Conservation (phyloP, 164 flowering plant genomes). For the Amborella trichopoda region DNA sequence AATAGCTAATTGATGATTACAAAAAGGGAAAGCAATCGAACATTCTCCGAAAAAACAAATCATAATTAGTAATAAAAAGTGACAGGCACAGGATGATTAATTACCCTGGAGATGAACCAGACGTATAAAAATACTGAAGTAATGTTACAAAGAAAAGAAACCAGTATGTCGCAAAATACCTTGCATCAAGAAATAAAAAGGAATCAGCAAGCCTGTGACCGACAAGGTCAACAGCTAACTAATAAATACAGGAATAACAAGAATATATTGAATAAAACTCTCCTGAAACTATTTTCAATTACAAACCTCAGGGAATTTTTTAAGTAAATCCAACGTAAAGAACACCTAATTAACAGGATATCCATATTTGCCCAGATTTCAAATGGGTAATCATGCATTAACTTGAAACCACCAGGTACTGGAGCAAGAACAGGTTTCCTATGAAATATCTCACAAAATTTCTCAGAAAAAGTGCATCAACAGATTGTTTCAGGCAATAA, state of each 20-base stretch:
- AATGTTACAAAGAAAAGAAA: constrained; percentile 53
- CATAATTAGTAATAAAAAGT: neutral
- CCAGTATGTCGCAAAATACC: constrained; percentile 62
- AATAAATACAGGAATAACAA: neutral
- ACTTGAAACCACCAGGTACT: too few relatives aligned
- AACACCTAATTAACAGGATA: too few relatives aligned
- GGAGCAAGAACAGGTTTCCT: too few relatives aligned
- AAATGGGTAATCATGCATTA: too few relatives aligned
- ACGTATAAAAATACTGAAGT: constrained; percentile 67
- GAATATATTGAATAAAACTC: neutral
- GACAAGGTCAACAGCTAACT: neutral
- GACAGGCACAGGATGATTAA: constrained; percentile 2
- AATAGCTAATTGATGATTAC: neutral
- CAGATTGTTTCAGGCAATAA: too few relatives aligned
- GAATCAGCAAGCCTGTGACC: neutral
- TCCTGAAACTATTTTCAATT: neutral
- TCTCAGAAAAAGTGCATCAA: too few relatives aligned
- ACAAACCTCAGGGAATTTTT: neutral
- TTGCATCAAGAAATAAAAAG: constrained; percentile 14
- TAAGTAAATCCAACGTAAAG: neutral
- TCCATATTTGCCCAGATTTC: too few relatives aligned
- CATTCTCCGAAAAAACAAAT: neutral
- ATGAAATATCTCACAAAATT: too few relatives aligned
- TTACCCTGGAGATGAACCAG: constrained; percentile 94
- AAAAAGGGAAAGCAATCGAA: neutral